A percentile compares a stretch with the other conserved stretches of the same genome.
Evolutionary conservation across 495 filamentous ascomycete genomes (phyloP).

Genomic region (Neurospora sp.): DNA sequence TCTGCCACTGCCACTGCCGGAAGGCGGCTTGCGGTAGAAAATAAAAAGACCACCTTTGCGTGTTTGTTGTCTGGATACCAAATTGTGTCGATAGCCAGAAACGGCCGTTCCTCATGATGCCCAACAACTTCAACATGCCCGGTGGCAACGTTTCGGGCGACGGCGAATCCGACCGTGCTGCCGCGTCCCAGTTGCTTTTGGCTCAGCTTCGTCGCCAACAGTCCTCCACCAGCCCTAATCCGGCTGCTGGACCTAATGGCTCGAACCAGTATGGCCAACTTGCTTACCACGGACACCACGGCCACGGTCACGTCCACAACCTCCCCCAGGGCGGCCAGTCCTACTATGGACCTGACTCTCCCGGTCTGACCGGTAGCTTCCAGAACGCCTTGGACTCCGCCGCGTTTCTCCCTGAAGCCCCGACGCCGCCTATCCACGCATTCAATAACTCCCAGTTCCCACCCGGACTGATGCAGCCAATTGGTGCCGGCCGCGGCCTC

Average conservation of each 20-base stretch:
- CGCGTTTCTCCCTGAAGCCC: conserved; percentile 36
- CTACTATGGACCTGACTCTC: conserved; percentile 29
- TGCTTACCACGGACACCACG: conserved; percentile 19
- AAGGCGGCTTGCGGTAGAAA: neutral
- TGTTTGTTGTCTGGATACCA: neutral
- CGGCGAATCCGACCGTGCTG: conserved; percentile 8
- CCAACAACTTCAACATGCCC: conserved; percentile 31
- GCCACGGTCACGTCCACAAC: conserved; percentile 8
- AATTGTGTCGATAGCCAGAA: neutral
- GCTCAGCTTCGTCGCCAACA: conserved; percentile 25
- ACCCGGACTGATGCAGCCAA: conserved; percentile 29
- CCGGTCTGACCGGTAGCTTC: conserved; percentile 14
- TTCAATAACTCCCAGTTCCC: conserved; percentile 32
- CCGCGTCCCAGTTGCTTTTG: conserved; percentile 24
- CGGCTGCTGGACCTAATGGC: conserved; percentile 6
- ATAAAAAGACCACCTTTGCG: neutral
- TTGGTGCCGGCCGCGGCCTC: conserved; percentile 26
- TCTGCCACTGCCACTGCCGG: neutral
- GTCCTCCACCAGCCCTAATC: conserved; percentile 22
- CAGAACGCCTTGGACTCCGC: conserved; percentile 25
- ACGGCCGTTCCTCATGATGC: conserved; percentile 23
- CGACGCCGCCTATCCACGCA: conserved; percentile 34
- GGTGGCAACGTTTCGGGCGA: conserved; percentile 22
- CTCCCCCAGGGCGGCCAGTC: conserved; percentile 25
- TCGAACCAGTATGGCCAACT: conserved; percentile 18